Evolutionary conservation across 352 stramenopile species (phyloP).

Genomic region (Phytophthora quininea): DNA sequence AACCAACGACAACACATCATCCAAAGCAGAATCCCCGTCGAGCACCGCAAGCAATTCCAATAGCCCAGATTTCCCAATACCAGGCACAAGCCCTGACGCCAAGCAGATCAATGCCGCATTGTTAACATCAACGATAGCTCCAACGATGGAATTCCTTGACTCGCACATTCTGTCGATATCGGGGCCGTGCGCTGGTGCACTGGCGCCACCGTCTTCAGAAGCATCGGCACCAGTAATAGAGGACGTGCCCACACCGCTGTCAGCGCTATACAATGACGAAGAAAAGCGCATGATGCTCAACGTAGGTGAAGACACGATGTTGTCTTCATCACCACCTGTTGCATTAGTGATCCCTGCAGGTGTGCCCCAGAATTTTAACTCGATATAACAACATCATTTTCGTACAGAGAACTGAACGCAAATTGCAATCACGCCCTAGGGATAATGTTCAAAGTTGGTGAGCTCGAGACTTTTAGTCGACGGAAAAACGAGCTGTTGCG

Average conservation of each 20-base stretch:
- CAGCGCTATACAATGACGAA: constrained; percentile 78
- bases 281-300: constrained; percentile 68
- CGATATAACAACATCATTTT: no score
- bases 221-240: constrained; percentile 17
- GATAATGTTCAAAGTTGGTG: no score
- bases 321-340: constrained; percentile 19
- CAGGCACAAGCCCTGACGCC: background rate
- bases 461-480: no score
- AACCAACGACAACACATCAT: background rate
- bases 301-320: constrained; percentile 23
- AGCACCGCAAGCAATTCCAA: background rate
- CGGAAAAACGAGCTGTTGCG: no score
- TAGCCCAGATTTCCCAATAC: background rate
- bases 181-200: constrained; percentile 18
- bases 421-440: no score
- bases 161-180: constrained; percentile 2
- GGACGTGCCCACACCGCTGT: constrained; percentile 61
- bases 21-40: constrained; percentile 10
- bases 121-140: background rate
- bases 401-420: no score
- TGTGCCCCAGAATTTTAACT: constrained; percentile 9
- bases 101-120: background rate
- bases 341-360: constrained; percentile 26
- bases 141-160: constrained; percentile 7
- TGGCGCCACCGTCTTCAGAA: constrained; percentile 15